Percentiles rank a stretch among this genome's conserved stretches.
Evolutionary conservation across 1,284 basidiomycete species (phyloP).

Genomic region (Tilletia horrida): DNA sequence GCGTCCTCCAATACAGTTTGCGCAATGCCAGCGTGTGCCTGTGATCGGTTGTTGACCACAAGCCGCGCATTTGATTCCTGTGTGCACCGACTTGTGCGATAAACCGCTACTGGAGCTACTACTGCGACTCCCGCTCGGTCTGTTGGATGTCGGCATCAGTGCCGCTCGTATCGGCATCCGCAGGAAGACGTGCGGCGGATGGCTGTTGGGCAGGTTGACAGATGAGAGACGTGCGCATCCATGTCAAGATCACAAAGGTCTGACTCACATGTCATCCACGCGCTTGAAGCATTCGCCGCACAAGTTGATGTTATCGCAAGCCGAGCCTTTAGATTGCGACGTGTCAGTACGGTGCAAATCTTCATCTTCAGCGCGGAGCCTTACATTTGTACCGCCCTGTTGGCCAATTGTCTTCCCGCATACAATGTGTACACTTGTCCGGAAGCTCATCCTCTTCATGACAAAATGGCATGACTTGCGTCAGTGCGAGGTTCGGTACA

Average conservation of each 20-base stretch:
- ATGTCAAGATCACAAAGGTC: no score
- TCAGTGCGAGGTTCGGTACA: background rate
- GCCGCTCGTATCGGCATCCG: conserved; percentile 2
- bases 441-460: conserved; percentile 4
- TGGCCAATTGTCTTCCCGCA: conserved; percentile 13
- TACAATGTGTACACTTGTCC: conserved; percentile 3
- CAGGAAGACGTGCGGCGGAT: conserved; percentile 16
- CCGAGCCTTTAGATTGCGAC: background rate
- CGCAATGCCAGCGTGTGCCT: conserved; percentile 16
- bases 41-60: conserved; percentile 16
- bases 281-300: conserved; percentile 15
- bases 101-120: background rate
- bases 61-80: conserved; percentile 9
- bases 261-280: conserved; percentile 9
- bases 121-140: background rate
- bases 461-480: background rate
- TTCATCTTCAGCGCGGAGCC: background rate
- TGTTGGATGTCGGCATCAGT: background rate
- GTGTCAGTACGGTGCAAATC: no score
- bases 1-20: conserved; percentile 5
- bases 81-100: background rate
- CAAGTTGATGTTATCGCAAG: conserved; percentile 9
- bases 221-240: background rate
- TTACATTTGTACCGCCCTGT: conserved; percentile 12
- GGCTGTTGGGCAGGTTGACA: background rate